Evolutionary conservation across 176 grass and related monocot species (phyloP).

Genomic region (Avena sativa): DNA sequence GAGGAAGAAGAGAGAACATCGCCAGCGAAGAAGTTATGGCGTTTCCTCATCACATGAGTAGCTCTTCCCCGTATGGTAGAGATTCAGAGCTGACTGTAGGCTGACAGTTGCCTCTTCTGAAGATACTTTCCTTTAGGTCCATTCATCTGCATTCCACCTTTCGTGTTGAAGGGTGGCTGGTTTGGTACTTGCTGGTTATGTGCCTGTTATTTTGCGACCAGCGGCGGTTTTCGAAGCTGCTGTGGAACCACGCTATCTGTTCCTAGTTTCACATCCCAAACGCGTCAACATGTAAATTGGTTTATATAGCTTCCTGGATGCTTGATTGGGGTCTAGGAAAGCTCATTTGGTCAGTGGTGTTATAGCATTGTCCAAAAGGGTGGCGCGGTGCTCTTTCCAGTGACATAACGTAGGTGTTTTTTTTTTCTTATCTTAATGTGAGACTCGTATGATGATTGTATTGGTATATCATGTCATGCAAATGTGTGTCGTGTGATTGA

Average conservation of each 20-base stretch:
- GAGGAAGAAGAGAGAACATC: constrained; percentile 55
- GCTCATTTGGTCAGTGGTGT: not conserved
- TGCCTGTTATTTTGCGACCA: constrained; percentile 39
- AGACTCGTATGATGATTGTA: not conserved
- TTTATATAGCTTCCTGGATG: constrained; percentile 2
- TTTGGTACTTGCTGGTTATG: constrained; percentile 26
- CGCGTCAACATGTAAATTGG: constrained; percentile 44
- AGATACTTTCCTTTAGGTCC: constrained; percentile 25
- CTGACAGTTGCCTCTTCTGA: constrained; percentile 48
- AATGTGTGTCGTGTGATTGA: not conserved
- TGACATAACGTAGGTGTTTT: not conserved
- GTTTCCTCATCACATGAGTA: constrained; percentile 80
- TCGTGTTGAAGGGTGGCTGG: constrained; percentile 17
- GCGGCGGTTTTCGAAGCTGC: constrained; percentile 48
- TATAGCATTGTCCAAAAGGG: not conserved
- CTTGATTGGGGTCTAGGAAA: constrained; percentile 28
- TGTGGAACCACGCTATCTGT: not conserved
- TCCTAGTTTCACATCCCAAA: not conserved
- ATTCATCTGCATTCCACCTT: not conserved
- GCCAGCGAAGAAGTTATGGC: constrained; percentile 89
- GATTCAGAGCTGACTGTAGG: constrained; percentile 55
- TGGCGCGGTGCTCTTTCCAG: not conserved
- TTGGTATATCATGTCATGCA: not conserved
- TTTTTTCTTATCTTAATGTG: not conserved
- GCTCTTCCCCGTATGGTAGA: not conserved